Conservation (phyloP, 1,284 basidiomycete species). For the Bjerkandera adusta region DNA sequence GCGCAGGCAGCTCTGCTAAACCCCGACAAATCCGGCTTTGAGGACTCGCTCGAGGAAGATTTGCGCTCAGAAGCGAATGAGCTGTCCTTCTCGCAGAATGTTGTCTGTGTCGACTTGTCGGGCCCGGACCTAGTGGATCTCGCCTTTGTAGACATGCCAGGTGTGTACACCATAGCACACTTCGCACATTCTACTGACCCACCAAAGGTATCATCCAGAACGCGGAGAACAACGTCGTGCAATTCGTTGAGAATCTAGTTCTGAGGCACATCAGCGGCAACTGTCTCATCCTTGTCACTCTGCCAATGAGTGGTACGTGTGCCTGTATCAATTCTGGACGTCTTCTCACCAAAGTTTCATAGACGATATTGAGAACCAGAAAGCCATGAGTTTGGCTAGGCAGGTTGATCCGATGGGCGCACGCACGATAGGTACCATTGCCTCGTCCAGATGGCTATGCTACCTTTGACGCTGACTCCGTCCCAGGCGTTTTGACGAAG, state of each 20-base stretch:
- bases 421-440: conserved; percentile 67
- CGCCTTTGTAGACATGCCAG: conserved; percentile 20
- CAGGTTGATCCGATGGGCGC: conserved; percentile 48
- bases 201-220: conserved; percentile 56
- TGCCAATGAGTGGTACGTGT: conserved; percentile 56
- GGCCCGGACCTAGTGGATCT: conserved; percentile 34
- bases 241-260: conserved; percentile 45
- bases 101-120: conserved; percentile 42
- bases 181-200: background rate
- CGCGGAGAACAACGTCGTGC: conserved; percentile 38
- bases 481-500: conserved; percentile 64
- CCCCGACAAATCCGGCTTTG: conserved; percentile 23
- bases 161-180: conserved; percentile 8
- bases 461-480: background rate
- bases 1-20: conserved; percentile 46
- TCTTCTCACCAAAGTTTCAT: background rate
- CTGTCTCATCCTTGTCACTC: conserved; percentile 52
- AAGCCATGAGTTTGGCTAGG: conserved; percentile 49
- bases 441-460: background rate
- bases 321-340: background rate
- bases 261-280: conserved; percentile 41
- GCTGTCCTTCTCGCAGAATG: conserved; percentile 40
- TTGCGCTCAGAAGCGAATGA: conserved; percentile 1
- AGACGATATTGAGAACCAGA: conserved; percentile 70
- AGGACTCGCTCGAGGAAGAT: conserved; percentile 23